These are phyloP conservation scores for Spergularia azorica DNA, from an alignment of 179 eudicot genomes.

Conservation along the genomic window DNA sequence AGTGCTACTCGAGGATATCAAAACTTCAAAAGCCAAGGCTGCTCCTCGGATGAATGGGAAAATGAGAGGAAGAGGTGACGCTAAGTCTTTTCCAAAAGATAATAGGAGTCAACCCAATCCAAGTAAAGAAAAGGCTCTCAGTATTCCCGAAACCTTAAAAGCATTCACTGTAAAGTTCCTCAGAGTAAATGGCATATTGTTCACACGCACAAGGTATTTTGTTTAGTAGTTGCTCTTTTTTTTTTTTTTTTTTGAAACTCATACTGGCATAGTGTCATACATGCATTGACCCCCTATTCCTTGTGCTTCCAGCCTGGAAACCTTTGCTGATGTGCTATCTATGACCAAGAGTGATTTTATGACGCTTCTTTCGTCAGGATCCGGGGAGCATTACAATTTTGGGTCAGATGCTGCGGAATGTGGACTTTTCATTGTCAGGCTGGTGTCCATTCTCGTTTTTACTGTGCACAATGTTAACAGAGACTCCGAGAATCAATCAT, in stretches of 20 bases:
- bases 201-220: slow-evolving; percentile 89
- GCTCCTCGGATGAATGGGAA: slow-evolving; percentile 45
- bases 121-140: slow-evolving; percentile 49
- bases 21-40: slow-evolving; percentile 46
- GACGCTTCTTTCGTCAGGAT: slow-evolving; percentile 70
- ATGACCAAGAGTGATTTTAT: slow-evolving; percentile 55
- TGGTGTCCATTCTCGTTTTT: slow-evolving; percentile 76
- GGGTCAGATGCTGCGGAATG: slow-evolving; percentile 86
- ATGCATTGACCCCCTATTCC: slow-evolving; percentile 19
- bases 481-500: slow-evolving; percentile 80
- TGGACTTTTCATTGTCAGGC: slow-evolving; percentile 64
- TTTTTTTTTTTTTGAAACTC: background rate
- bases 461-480: slow-evolving; percentile 77
- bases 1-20: slow-evolving; percentile 55
- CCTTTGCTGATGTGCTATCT: slow-evolving; percentile 69
- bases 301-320: slow-evolving; percentile 71
- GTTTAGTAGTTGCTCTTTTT: background rate
- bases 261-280: background rate
- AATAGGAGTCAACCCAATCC: slow-evolving; percentile 42
- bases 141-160: slow-evolving; percentile 47
- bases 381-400: slow-evolving; percentile 63
- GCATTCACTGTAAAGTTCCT: slow-evolving; percentile 68
- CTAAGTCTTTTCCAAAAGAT: slow-evolving; percentile 51
- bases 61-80: slow-evolving; percentile 71
- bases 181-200: slow-evolving; percentile 87